These are phyloP conservation scores for Kwoniella pini DNA, from an alignment of 768 basidiomycete species.

Conservation along the genomic window DNA sequence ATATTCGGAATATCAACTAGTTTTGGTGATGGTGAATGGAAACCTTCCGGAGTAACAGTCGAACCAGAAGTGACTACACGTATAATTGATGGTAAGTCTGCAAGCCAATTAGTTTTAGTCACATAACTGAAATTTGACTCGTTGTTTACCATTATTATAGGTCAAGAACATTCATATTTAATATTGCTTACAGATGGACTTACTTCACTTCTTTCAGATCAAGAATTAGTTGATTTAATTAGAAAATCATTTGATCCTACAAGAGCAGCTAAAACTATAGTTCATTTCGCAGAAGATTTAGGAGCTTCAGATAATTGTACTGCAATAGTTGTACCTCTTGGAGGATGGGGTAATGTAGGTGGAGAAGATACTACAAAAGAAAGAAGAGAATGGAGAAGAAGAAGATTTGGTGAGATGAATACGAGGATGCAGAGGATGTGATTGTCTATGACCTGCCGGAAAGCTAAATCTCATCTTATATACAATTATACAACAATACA, in stretches of 20 bases:
- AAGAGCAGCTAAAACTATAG: slow-evolving; percentile 75
- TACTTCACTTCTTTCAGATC: slow-evolving; percentile 85
- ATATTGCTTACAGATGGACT: slow-evolving; percentile 92
- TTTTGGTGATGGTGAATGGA: slow-evolving; percentile 84
- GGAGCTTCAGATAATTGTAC: slow-evolving; percentile 90
- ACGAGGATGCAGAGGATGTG: slow-evolving; percentile 55
- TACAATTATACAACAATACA: no score
- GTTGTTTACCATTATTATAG: slow-evolving; percentile 82
- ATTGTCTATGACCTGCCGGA: no score
- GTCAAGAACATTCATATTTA: slow-evolving; percentile 79
- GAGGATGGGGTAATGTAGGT: slow-evolving; percentile 81
- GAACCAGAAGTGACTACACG: slow-evolving; percentile 83
- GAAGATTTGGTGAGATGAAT: slow-evolving; percentile 50
- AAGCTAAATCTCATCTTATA: no score
- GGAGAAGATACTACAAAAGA: slow-evolving; percentile 81
- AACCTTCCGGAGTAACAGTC: slow-evolving; percentile 85
- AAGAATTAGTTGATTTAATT: slow-evolving; percentile 89
- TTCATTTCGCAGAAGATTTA: slow-evolving; percentile 82
- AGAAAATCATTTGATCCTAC: slow-evolving; percentile 70
- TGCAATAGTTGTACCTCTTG: slow-evolving; percentile 82
- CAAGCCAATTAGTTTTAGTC: no score
- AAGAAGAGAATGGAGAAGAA: slow-evolving; percentile 72
- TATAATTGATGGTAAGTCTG: slow-evolving; percentile 71
- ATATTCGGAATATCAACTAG: slow-evolving; percentile 56
- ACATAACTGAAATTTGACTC: slow-evolving; percentile 50